phyloP scores from a whole-genome alignment of 2,329 filamentous ascomycete genomes.

The Exophiala oligosperma region DNA sequence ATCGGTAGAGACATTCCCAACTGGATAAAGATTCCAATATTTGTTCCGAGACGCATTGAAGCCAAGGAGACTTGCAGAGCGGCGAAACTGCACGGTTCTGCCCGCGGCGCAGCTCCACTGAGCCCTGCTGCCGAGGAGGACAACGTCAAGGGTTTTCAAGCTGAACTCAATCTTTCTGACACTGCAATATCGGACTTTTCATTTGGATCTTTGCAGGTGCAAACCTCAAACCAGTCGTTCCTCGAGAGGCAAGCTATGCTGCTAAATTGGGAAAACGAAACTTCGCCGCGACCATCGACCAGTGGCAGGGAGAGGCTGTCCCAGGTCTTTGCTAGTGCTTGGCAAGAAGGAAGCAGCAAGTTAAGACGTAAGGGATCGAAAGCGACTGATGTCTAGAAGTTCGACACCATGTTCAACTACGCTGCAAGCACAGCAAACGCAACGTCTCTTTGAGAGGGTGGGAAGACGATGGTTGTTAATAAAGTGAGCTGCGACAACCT shows the following conservation, averaged over 20 bases:
- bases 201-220: constrained; percentile 12
- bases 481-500: too few species aligned
- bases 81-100: background rate
- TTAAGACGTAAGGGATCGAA: background rate
- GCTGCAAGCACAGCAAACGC: background rate
- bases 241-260: constrained; percentile 15
- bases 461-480: background rate
- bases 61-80: background rate
- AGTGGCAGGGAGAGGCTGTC: constrained; percentile 8
- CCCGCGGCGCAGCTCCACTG: background rate
- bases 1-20: constrained; percentile 13
- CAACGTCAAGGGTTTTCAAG: background rate
- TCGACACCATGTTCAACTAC: too few species aligned
- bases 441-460: background rate
- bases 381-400: background rate
- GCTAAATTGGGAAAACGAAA: constrained; percentile 3
- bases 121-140: background rate
- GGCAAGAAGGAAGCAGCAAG: background rate
- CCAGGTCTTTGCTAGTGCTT: constrained; percentile 1
- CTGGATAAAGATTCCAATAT: constrained; percentile 20
- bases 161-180: background rate
- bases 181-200: constrained; percentile 16
- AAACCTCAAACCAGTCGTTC: constrained; percentile 15
- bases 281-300: background rate
- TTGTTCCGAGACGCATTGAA: constrained; percentile 14